Conservation (phyloP, 352 stramenopile species). For the Globisporangium barbulae region DNA sequence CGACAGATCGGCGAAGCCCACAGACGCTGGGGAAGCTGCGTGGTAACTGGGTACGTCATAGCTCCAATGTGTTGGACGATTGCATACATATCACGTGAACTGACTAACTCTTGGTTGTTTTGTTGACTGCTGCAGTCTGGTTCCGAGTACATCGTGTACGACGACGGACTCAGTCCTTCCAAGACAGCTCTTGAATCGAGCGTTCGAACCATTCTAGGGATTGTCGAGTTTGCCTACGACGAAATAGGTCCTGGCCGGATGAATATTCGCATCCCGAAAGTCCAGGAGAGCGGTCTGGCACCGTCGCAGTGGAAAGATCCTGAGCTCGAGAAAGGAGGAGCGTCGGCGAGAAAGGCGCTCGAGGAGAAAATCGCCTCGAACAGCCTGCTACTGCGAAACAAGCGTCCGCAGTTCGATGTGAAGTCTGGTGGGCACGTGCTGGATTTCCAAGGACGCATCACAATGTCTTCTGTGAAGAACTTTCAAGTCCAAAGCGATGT, state of each 20-base stretch:
- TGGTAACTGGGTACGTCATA: conserved; percentile 39
- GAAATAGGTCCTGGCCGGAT: conserved; percentile 59
- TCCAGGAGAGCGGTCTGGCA: conserved; percentile 25
- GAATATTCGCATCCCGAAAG: conserved; percentile 35
- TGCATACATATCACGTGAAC: neutral
- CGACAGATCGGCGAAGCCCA: conserved; percentile 30
- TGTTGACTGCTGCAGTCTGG: conserved; percentile 26
- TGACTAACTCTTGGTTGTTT: neutral
- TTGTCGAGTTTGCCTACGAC: conserved; percentile 67
- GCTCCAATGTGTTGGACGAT: neutral
- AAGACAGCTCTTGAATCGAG: conserved; percentile 33
- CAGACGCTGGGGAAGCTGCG: conserved; percentile 58
- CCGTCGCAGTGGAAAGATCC: conserved; percentile 30
- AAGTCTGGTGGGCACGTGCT: conserved; percentile 53
- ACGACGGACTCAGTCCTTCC: conserved; percentile 32
- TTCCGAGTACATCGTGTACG: conserved; percentile 58
- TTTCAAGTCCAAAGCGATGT: conserved; percentile 66
- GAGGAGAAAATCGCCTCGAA: conserved; percentile 45
- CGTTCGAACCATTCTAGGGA: conserved; percentile 40
- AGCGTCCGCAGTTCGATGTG: conserved; percentile 60
- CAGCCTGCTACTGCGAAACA: conserved; percentile 88
- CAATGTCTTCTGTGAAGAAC: conserved; percentile 71
- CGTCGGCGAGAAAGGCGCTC: conserved; percentile 20
- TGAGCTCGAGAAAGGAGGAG: conserved; percentile 7
- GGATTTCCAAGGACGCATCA: conserved; percentile 62